Evolutionary conservation across 139 green algal species (phyloP), one percentile per base, ranked within the genome.

Genomic region (Volvox africanus): DNA sequence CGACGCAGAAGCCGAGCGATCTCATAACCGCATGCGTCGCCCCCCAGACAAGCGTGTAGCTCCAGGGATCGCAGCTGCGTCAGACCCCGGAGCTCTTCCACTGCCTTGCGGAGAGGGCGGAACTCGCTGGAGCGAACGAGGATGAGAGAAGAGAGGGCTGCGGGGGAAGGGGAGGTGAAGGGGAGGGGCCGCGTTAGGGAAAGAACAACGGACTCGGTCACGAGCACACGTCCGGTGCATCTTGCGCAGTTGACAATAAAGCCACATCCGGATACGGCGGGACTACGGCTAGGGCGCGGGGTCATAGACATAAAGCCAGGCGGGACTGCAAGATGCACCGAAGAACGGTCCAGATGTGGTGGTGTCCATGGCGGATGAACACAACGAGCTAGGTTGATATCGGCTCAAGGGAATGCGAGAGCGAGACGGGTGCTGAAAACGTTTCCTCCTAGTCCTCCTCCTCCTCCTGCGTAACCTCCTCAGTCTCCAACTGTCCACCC

Each of bases 1-100:
- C 86, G 86, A 12, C 86, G 86, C 86, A 90, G 86, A 55, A 90
- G 86, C 30, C 86, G 86, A 35, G 86, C 86, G 86, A 90, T 90
- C 86, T 90, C 86, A 73, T 90, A 90, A 50, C 86, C 86, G 75
- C 86, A 90, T 9, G 75, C 86, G 50, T 90, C 86, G 50, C 86
- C 86, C 20, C 86, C 86, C 75, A 82, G 32, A 73, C 86, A 90
- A 21, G 73, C 86, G 75, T 90, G 86, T 73, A 90, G 73, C 71
- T 90, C 86, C 86, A 90, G 86, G 44, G 86, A 77, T 33, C n/a
- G 86, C 86, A 90, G 86, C 18, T 30, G 28, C 19, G 86, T 13
- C 35, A 90, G 71, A 73, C 86, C 86, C 32, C 86, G 86, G 68
- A 90, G 86, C 86, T 90, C 86, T 50, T 90, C 86, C 86, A 90